Evolutionary conservation across 306 rosid species (phyloP).

Genomic region (Mucuna pruriens): DNA sequence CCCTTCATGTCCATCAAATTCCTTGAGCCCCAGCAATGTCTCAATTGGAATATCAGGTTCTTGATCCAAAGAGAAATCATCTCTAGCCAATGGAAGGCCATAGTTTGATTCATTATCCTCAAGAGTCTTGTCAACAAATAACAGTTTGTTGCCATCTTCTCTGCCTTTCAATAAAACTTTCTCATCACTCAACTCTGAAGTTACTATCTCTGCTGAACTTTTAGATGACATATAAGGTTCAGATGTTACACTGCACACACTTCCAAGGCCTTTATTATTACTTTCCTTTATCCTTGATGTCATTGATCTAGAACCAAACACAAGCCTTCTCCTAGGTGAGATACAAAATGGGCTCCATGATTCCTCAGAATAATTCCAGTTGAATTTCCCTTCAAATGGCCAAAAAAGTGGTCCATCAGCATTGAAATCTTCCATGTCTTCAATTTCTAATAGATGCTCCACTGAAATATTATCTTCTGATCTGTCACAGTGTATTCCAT

Average conservation of each 20-base stretch:
- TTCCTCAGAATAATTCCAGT: constrained; percentile 45
- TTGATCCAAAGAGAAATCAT: constrained; percentile 30
- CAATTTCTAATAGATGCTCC: constrained; percentile 32
- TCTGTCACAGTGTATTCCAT: not conserved
- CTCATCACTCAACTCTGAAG: constrained; percentile 7
- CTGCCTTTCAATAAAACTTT: not conserved
- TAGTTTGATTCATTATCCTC: constrained; percentile 27
- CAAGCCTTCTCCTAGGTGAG: constrained; percentile 49
- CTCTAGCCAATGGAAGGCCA: constrained; percentile 25
- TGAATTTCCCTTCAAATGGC: constrained; percentile 50
- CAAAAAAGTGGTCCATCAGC: constrained; percentile 59
- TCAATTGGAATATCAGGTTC: constrained; percentile 50
- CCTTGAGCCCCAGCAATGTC: constrained; percentile 59
- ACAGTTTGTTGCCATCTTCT: not conserved
- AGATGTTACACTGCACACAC: not conserved
- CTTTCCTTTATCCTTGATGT: constrained; percentile 28
- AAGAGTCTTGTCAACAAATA: not conserved
- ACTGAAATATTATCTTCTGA: constrained; percentile 2
- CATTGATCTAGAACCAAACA: constrained; percentile 30
- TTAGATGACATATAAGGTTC: constrained; percentile 35
- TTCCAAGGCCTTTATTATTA: not conserved
- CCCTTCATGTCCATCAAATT: constrained; percentile 65
- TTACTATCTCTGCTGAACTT: constrained; percentile 24
- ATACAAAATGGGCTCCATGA: constrained; percentile 43
- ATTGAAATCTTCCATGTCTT: constrained; percentile 15